Percentiles rank a stretch among this genome's conserved stretches.
Conservation (phyloP, 352 stramenopile genomes). For the Phytopythium aichiense region DNA sequence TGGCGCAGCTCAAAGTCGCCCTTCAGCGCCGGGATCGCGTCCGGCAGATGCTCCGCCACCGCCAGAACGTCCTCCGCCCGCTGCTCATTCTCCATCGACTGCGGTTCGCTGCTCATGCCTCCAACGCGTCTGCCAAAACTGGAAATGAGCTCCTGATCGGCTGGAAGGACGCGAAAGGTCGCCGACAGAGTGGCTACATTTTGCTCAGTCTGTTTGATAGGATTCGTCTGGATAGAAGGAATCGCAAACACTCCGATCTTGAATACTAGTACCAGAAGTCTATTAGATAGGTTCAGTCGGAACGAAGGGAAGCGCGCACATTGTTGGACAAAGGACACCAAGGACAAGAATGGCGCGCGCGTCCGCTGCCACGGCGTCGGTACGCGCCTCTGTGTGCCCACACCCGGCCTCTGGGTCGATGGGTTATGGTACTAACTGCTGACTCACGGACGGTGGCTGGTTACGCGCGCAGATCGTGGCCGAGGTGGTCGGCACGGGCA, state of each 20-base stretch:
- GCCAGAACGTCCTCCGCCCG: background rate
- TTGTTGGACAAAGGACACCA: background rate
- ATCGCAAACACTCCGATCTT: background rate
- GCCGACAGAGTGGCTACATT: background rate
- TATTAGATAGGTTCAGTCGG: no score
- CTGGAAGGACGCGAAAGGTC: background rate
- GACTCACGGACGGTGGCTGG: background rate
- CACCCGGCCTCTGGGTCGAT: no score
- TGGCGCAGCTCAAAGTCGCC: conserved; percentile 45
- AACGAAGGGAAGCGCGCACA: background rate
- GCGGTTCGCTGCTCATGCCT: background rate
- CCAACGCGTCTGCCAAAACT: background rate
- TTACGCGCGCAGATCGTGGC: conserved; percentile 27
- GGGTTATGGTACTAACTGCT: no score
- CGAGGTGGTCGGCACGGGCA: conserved; percentile 57
- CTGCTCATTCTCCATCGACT: background rate
- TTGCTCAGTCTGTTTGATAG: background rate
- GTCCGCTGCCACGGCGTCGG: background rate
- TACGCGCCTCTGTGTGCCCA: background rate
- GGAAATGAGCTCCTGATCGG: no score
- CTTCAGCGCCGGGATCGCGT: conserved; percentile 40
- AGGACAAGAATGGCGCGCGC: background rate
- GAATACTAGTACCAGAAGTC: no score
- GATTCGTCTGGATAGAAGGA: no score
- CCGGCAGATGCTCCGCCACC: conserved; percentile 45